Evolutionary conservation across 805 yeast species (phyloP), one percentile per base, ranked within the genome.

Genomic region (Hanseniaspora occidentalis): DNA sequence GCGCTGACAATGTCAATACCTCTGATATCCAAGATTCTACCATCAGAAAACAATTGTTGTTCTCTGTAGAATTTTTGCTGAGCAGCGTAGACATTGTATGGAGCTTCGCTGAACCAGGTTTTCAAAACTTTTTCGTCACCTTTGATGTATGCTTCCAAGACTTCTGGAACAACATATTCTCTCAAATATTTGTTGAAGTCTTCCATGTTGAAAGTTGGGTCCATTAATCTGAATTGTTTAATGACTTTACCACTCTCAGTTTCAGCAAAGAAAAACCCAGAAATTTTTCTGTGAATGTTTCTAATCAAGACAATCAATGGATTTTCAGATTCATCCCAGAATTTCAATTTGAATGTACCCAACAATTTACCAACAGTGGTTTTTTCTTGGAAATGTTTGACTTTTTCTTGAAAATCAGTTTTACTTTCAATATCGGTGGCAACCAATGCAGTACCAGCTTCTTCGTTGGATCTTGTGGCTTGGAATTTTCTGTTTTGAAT

Each of bases 221-320:
- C 99, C 73, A 89, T 78, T 57, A 77, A 73, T 64, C 76, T 82
- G 66, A 92, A 84, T 55, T 79, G 76, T 50, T 81, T 77, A 47
- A 83, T 69, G n/a, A 88, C 98, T 60, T 81, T 81, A 18, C 95
- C 96, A 47, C 84, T 77, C 66, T 92, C 99, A 27, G 97, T 92
- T 65, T 92, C 99, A 31, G 92, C 92, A 56, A 88, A 88, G 54
- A 88, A 77, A 22, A 56, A 39, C 5, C 94, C 85, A 38, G 92
- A 79, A 42, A 92, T 65, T 56, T 84, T 82, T 56, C 79, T 84
- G 31, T 82, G 56, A 19, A 92, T 65, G 17, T 89, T 82, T 65
- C 98, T 77, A 40, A 92, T 63, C 31, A 81, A 62, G 9, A 88
- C 75, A 45, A 92, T 73, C 52, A 92, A 67, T 7, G 96, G 96